Evolutionary conservation across 2,329 filamentous ascomycete genomes (phyloP), one percentile per base, ranked within the genome.

Genomic region (Pestalotiopsis sp.): DNA sequence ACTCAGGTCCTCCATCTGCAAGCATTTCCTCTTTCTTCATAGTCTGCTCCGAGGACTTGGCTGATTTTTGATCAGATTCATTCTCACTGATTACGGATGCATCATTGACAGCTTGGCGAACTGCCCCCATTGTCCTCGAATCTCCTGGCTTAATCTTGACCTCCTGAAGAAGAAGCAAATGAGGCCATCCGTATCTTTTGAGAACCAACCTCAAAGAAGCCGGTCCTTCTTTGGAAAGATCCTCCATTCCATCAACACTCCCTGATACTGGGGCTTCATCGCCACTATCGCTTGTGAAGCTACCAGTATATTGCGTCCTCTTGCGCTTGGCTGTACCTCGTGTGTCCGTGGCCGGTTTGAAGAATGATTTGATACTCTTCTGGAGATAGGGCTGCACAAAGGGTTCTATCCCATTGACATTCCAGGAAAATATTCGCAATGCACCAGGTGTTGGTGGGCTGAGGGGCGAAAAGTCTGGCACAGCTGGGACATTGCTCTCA

Each of bases 341-440:
- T 63, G 83, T 79, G n/a, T 84, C 91, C 2, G 20, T 27, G 3
- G 38, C 12, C 1, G 64, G 12, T 4, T 56, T 58, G 4, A 71
- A 70, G 66, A 71, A 71, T 0, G 56, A 57, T 25, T 38, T 31
- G 14, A 72, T 69, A 13, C 20, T 66, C 49, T 65, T 67, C 12
- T 71, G 41, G 9, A 69, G 38, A 25, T 69, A 70, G 2, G 9
- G 57, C 27, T 38, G 49, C 7, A 68, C 49, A 14, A 71, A 71
- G 1, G 65, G 68, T 17, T 62, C 38, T 41, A 71, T 68, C 41
- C 68, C 66, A 14, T 72, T 71, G 9, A 71, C 67, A 52, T 72
- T 72, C 66, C 68, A 72, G 25, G 67, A 62, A 31, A 70, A 69
- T 38, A 69, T 67, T 20, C 64, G 65, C 4, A 72, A 62, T 11